Evolutionary conservation across 768 basidiomycete species (phyloP).

Genomic region (Rhodotorula babjevae): DNA sequence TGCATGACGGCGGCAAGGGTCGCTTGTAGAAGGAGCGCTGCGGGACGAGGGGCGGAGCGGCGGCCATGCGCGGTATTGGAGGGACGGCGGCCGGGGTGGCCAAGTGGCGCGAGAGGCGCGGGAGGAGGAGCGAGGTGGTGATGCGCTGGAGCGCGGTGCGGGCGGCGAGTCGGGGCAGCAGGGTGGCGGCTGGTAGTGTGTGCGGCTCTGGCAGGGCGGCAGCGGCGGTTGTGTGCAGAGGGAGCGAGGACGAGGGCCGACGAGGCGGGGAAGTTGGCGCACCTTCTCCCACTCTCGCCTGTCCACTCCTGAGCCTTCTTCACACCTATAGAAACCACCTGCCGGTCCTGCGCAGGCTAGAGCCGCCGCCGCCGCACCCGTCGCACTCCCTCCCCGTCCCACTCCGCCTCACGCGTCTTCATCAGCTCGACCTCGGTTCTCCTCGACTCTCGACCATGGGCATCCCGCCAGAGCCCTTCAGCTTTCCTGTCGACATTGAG

Average conservation of each 20-base stretch:
- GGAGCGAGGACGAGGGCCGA: no score
- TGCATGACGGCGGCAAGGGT: slow-evolving; percentile 33
- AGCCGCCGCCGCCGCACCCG: no score
- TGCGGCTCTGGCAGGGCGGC: no score
- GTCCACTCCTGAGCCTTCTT: no score
- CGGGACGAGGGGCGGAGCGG: not conserved
- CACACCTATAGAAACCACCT: no score
- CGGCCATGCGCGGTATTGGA: not conserved
- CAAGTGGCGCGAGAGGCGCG: not conserved
- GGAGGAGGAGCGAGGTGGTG: not conserved
- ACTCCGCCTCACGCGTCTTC: not conserved
- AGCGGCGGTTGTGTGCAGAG: no score
- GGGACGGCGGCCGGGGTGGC: no score
- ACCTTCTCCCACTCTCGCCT: no score
- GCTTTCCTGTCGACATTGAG: slow-evolving; percentile 1
- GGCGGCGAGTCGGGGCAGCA: not conserved
- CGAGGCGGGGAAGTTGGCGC: no score
- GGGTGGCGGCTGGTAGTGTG: not conserved
- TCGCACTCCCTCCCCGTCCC: no score
- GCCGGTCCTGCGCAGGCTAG: no score
- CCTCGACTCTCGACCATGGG: not conserved
- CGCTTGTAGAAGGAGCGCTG: slow-evolving; percentile 39
- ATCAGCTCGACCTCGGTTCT: not conserved
- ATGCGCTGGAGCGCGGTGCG: not conserved
- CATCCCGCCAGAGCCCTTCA: not conserved